phyloP scores from a whole-genome alignment of 2,329 filamentous ascomycete species.

The Aureobasidium melanogenum region DNA sequence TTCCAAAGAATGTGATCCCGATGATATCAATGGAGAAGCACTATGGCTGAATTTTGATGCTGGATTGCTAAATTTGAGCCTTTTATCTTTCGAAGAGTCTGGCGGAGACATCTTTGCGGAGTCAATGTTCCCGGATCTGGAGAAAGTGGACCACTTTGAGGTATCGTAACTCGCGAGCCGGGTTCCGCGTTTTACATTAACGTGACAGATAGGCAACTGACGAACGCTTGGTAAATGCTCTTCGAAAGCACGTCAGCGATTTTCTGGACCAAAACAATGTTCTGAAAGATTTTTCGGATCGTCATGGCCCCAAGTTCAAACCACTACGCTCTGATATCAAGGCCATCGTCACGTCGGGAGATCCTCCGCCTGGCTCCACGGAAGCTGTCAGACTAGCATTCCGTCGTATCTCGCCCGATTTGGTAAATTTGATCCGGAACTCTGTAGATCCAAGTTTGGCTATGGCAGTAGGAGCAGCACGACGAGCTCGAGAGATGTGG shows the following conservation, averaged over 20 bases:
- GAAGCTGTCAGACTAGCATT: neutral
- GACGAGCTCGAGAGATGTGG: neutral
- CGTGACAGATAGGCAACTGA: neutral
- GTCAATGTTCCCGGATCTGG: neutral
- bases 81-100: neutral
- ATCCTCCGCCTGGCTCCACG: neutral
- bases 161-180: neutral
- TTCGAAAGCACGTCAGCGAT: neutral
- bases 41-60: neutral
- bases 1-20: neutral
- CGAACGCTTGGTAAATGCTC: neutral
- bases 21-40: neutral
- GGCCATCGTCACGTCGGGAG: neutral
- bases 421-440: neutral
- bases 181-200: neutral
- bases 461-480: neutral
- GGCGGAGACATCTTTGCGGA: neutral
- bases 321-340: neutral
- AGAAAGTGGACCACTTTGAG: neutral
- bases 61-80: neutral
- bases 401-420: neutral
- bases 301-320: neutral
- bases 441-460: neutral
- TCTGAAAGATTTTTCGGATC: neutral
- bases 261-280: neutral